Percentiles rank a stretch among this genome's conserved stretches.
These are phyloP conservation scores for Cutaneotrichosporon arboriforme DNA, from an alignment of 1,284 basidiomycete genomes.

Conservation along the genomic window DNA sequence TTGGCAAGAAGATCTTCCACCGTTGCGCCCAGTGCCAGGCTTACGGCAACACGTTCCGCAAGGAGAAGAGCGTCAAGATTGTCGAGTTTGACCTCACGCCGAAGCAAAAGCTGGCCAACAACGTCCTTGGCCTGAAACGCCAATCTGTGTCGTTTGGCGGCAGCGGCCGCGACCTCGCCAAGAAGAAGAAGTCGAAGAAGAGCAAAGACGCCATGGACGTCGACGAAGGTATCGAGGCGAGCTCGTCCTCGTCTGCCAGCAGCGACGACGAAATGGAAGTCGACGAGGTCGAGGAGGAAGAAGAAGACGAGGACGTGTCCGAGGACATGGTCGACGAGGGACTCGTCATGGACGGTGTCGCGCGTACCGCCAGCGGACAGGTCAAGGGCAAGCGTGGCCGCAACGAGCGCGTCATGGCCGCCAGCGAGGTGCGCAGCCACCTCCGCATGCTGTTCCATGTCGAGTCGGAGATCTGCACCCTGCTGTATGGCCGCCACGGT, in stretches of 20 bases:
- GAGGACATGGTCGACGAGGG: conserved; percentile 34
- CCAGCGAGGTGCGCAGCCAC: conserved; percentile 90
- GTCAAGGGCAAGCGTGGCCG: conserved; percentile 69
- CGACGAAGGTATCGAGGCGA: conserved; percentile 42
- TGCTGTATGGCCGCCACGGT: conserved; percentile 91
- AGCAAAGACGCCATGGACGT: conserved; percentile 26
- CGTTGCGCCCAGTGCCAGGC: conserved; percentile 72
- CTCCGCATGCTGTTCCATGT: conserved; percentile 82
- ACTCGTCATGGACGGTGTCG: conserved; percentile 48
- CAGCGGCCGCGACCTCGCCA: conserved; percentile 29
- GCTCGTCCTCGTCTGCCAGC: conserved; percentile 21
- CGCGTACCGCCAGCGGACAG: conserved; percentile 66
- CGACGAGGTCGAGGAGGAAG: conserved; percentile 50
- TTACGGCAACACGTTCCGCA: conserved; percentile 69
- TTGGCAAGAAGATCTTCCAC: conserved; percentile 62
- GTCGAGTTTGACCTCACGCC: conserved; percentile 82
- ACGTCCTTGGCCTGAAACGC: conserved; percentile 50
- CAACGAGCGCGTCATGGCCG: conserved; percentile 81
- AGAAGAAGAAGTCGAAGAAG: conserved; percentile 47
- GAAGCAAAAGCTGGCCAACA: conserved; percentile 70
- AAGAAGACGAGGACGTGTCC: conserved; percentile 52
- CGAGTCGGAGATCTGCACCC: conserved; percentile 71
- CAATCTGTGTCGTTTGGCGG: conserved; percentile 43
- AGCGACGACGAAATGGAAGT: conserved; percentile 54
- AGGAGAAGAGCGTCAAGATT: conserved; percentile 90